phyloP scores from a whole-genome alignment of 352 stramenopile species.

The Phytophthora idaei region DNA sequence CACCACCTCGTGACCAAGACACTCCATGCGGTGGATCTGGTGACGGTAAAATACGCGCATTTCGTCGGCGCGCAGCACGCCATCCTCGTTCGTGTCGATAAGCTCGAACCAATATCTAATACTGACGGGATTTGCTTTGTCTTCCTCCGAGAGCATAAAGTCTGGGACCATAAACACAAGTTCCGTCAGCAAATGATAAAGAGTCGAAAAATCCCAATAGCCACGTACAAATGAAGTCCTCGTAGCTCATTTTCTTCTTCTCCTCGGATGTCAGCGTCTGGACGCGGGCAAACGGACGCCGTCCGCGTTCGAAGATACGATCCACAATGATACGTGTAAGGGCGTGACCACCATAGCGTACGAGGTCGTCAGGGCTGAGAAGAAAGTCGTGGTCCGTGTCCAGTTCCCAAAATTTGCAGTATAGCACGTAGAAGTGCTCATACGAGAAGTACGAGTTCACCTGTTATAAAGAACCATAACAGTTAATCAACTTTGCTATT shows the following conservation, averaged over 20 bases:
- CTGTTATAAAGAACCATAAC: slow-evolving; percentile 27
- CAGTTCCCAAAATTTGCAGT: slow-evolving; percentile 99
- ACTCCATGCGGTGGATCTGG: slow-evolving; percentile 97
- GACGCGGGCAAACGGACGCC: slow-evolving; percentile 81
- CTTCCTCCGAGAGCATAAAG: slow-evolving; percentile 99
- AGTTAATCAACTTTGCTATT: neutral
- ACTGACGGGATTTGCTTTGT: slow-evolving; percentile 97
- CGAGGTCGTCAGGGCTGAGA: slow-evolving; percentile 81
- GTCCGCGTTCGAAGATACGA: slow-evolving; percentile 84
- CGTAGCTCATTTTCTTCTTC: slow-evolving; percentile 92
- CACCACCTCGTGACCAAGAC: slow-evolving; percentile 97
- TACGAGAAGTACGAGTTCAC: slow-evolving; percentile 98
- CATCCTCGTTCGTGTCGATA: slow-evolving; percentile 98
- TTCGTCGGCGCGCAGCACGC: slow-evolving; percentile 96
- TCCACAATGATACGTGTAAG: slow-evolving; percentile 89
- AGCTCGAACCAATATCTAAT: slow-evolving; percentile 99
- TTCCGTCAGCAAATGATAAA: slow-evolving; percentile 1
- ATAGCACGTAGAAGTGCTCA: slow-evolving; percentile 99
- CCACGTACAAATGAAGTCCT: slow-evolving; percentile 89
- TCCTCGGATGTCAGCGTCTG: slow-evolving; percentile 77
- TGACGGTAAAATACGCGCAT: slow-evolving; percentile 94
- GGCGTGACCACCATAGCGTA: slow-evolving; percentile 83
- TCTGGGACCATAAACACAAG: slow-evolving; percentile 45
- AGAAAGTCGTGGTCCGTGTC: slow-evolving; percentile 93
- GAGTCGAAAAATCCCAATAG: neutral